Evolutionary conservation across 2,329 filamentous ascomycete genomes (phyloP), one percentile per base, ranked within the genome.

Genomic region (Fusarium siculi): DNA sequence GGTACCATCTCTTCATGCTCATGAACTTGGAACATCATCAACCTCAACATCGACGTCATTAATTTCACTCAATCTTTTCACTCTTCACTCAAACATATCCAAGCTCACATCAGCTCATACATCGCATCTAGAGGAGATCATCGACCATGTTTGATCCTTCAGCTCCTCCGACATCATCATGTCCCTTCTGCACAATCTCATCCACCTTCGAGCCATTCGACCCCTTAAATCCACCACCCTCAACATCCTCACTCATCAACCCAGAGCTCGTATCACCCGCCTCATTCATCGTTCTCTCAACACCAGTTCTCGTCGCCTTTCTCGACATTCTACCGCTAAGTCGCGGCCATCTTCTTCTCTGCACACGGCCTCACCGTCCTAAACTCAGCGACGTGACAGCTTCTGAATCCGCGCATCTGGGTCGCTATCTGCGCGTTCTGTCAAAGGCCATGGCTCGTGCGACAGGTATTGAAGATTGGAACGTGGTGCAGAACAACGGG

Each of bases 401-500:
- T 2, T 80, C 80, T 52, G 93, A 95, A 80, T 89, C 91, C 30
- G 85, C 87, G 62, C 91, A 92, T 77, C 87, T 97, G 62, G 90
- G 93, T 77, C 80, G 81, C 68, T 89, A 87, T 85, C 87, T 97
- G 34, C 91, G 93, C 39, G 82, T 96, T 7, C 84, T 98, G 5
- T 93, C 93, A 23, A 85, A 89, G 25, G 93, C 93, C 0, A 86
- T 97, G 42, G 88, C 90, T 37, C 86, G 86, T 57, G 90, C 91
- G 2, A 93, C 92, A 5, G 92, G 91, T 15, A 89, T 94, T 4
- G 87, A 86, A 56, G 95, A 98, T 83, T 98, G 96, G 93, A 99
- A 99, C 82, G 91, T 98, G 36, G 94, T 98, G 62, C 96, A 98
- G 85, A 98, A 98, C 81, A 98, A 98, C 77, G 94, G 96, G 21